phyloP scores from a whole-genome alignment of 495 filamentous ascomycete species.

The Neurospora sp. region DNA sequence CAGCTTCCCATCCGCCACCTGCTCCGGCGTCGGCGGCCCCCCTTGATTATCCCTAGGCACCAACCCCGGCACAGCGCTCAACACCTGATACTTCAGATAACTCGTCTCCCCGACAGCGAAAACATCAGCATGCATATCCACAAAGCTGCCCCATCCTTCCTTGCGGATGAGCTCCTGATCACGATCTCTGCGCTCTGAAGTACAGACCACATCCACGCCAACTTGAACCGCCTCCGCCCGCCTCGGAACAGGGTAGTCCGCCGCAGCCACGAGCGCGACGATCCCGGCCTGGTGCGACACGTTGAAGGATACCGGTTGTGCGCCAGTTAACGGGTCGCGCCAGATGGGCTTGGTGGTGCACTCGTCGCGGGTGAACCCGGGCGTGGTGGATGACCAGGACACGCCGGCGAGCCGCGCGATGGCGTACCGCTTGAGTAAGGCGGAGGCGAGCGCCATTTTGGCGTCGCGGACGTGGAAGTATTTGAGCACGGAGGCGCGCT shows the following conservation, averaged over 20 bases:
- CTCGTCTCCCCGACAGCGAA: slow-evolving; percentile 42
- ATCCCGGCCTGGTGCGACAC: slow-evolving; percentile 80
- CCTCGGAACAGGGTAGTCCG: slow-evolving; percentile 17
- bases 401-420: slow-evolving; percentile 49
- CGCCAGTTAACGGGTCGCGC: slow-evolving; percentile 16
- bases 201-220: slow-evolving; percentile 67
- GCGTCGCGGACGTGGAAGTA: slow-evolving; percentile 57
- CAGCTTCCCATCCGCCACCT: slow-evolving; percentile 32
- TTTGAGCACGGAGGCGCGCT: slow-evolving; percentile 38
- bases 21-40: slow-evolving; percentile 10
- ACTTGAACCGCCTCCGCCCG: slow-evolving; percentile 24
- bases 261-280: slow-evolving; percentile 45
- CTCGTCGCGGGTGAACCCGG: slow-evolving; percentile 43
- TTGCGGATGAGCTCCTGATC: slow-evolving; percentile 36
- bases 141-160: slow-evolving; percentile 53
- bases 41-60: background rate
- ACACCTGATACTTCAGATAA: slow-evolving; percentile 28
- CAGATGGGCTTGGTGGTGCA: slow-evolving; percentile 53
- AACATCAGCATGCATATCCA: slow-evolving; percentile 71
- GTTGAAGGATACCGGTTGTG: slow-evolving; percentile 61
- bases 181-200: slow-evolving; percentile 51
- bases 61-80: slow-evolving; percentile 15
- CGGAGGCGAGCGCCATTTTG: slow-evolving; percentile 60
- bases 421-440: slow-evolving; percentile 69
- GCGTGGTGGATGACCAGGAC: slow-evolving; percentile 51